Evolutionary conservation across 192 early-diverging fungal species (phyloP), one percentile per base, ranked within the genome.

Genomic region (Backusella westeae): DNA sequence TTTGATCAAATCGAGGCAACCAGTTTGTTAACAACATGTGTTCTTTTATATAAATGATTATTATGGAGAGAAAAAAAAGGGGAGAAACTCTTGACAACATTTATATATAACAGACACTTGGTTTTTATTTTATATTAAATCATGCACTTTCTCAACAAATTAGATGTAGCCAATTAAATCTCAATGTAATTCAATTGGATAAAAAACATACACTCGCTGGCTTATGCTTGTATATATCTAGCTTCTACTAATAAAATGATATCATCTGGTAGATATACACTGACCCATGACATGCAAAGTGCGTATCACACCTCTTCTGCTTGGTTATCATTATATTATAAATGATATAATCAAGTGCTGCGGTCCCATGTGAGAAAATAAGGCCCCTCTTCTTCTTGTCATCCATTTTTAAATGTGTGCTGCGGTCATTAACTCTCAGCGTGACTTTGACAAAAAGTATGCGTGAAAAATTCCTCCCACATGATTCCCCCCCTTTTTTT

Each of bases 401-500:
- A 63, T 12, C 8, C 26, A 29, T 29, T 63, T 63, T 29, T 26
- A 63, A 63, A 44, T 44, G 42, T 63, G 56, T 63, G 56, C 56
- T 63, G 56, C 56, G 56, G 56, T 63, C 56, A 63, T 63, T 63
- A 8, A 12, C 56, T 8, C 56, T 63, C 21, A 63, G 26, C 26
- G 56, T 63, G 56, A 63, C 56, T 63, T 63, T 63, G 56, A 63
- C 56, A 63, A 63, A 32, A 56, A 29, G 2, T 63, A 63, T 63
- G 26, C 46, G 46, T 49, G 46, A n/a, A 49, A 49, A 49, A 44
- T 44, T 8, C 9, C 26, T 14, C 8, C 7, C 56, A 63, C 26
- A 23, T 63, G 56, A 63, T 59, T 21, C 6, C 21, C 53, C 53
- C n/a, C 52, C 6, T n/a, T 53, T 53, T 49, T 53, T 53, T 53